Base-by-base conservation (phyloP, 179 eudicot species). In the Sideroxylon spinosum region DNA sequence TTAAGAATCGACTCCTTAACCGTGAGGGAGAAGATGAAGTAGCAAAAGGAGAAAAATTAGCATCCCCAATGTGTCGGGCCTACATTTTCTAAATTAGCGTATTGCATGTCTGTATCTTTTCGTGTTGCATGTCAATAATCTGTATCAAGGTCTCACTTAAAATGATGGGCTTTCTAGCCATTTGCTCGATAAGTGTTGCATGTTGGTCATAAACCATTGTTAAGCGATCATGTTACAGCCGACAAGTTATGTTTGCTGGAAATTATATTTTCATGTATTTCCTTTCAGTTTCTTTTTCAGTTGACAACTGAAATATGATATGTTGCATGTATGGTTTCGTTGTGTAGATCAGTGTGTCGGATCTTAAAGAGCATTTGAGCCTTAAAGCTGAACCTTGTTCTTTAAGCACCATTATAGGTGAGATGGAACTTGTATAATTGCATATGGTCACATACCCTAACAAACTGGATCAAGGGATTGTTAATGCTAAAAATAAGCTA, bases 351-450 rank as follows among this genome's bases (percentile, higher is more conserved):
- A 53, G n/a, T 6, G 50, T 26, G n/a, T 55, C 56, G 12, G 12
- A 52, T 37, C 44, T 19, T 16, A 17, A 63, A 63, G 57, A 66
- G 50, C 60, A 76, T 52, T 52, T 50, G 49, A 64, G 6, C 61
- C 62, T 64, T 76, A 67, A 26, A 65, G 23, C 22, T 25, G 10
- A 52, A 66, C 26, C 7, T 14, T n/a, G 29, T 63, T 56, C 62
- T 76, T 76, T 53, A 2, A 29, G 65, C 53, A 55, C 37, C 65
- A 55, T 73, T 7, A 9, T 77, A 29, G 32, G 72, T 77, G 32
- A 32, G 17, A n/a, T 77, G 32, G 3, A 11, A 67, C 37, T 26
- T 12, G 0, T 50, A 29, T 49, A 48, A 57, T 61, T 11, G 49
- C 7, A 62, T 46, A 44, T 56, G 11, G 44, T 37, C 44, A 37